Evolutionary conservation across 2,329 filamentous ascomycete species (phyloP).

Genomic region (Dryadomyces sulphureus): DNA sequence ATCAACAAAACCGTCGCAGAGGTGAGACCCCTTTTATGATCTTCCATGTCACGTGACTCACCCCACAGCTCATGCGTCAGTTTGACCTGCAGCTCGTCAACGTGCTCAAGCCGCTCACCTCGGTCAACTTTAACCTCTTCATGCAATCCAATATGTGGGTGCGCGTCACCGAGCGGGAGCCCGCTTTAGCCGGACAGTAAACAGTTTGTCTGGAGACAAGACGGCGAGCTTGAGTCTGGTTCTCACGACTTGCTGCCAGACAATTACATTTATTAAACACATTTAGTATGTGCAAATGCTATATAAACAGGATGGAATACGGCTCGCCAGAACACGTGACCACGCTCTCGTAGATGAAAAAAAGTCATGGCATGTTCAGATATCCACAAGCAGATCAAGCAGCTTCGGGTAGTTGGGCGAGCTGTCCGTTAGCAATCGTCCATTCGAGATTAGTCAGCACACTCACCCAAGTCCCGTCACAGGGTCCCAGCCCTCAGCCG

Average conservation of each 20-base stretch:
- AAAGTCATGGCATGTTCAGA: too few species aligned
- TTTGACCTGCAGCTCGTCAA: constrained; percentile 17
- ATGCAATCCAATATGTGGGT: constrained; percentile 17
- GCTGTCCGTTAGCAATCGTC: neutral
- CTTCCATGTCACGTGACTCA: neutral
- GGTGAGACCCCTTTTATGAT: neutral
- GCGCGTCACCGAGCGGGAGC: constrained; percentile 1
- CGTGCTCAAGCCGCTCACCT: constrained; percentile 11
- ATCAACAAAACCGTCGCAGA: constrained; percentile 20
- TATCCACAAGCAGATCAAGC: constrained; percentile 11
- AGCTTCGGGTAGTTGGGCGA: constrained; percentile 13
- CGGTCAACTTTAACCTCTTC: constrained; percentile 15
- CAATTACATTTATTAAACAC: neutral
- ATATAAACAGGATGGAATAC: neutral
- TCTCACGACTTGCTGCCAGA: neutral
- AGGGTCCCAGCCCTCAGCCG: constrained; percentile 16
- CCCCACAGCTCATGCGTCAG: constrained; percentile 3
- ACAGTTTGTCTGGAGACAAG: too few species aligned
- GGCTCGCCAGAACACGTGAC: too few species aligned
- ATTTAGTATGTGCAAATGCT: neutral
- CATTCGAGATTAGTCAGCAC: neutral
- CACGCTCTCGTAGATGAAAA: too few species aligned
- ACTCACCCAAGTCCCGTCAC: constrained; percentile 13
- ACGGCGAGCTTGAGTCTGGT: neutral
- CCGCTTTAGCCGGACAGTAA: neutral